Conservation (phyloP, 306 rosid species). For the Prunus armeniaca region DNA sequence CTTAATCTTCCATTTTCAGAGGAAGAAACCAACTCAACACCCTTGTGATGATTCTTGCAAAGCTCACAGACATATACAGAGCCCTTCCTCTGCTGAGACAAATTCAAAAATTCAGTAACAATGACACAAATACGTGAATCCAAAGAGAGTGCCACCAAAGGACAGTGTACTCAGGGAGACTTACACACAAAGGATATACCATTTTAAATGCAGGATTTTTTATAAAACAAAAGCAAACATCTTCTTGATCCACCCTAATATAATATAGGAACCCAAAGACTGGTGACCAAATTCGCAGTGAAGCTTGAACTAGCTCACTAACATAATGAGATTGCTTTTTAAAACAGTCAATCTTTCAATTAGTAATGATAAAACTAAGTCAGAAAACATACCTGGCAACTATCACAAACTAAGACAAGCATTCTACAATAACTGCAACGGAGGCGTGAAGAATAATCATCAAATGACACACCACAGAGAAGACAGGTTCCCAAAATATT, state of each 20-base stretch:
- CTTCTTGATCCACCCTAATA: neutral
- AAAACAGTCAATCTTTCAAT: neutral
- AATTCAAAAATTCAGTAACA: conserved; percentile 20
- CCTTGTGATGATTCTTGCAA: conserved; percentile 73
- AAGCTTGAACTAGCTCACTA: neutral
- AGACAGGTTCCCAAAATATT: conserved; percentile 68
- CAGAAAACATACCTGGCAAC: conserved; percentile 65
- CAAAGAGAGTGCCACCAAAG: neutral
- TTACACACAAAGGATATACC: neutral
- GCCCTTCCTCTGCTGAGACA: conserved; percentile 48
- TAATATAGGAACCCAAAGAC: neutral
- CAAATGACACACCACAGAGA: conserved; percentile 59
- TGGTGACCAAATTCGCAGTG: neutral
- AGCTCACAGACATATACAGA: conserved; percentile 63
- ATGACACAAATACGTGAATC: neutral
- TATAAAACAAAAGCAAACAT: neutral
- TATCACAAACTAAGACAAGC: conserved; percentile 75
- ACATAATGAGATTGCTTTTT: too few relatives aligned
- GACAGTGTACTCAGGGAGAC: neutral
- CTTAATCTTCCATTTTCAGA: conserved; percentile 37
- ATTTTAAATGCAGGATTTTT: neutral
- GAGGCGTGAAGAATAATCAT: conserved; percentile 81
- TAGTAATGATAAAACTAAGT: conserved; percentile 1
- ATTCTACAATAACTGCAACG: conserved; percentile 80
- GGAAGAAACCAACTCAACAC: conserved; percentile 28